phyloP scores from a whole-genome alignment of 768 basidiomycete species.

The Lactarius deliciosus region DNA sequence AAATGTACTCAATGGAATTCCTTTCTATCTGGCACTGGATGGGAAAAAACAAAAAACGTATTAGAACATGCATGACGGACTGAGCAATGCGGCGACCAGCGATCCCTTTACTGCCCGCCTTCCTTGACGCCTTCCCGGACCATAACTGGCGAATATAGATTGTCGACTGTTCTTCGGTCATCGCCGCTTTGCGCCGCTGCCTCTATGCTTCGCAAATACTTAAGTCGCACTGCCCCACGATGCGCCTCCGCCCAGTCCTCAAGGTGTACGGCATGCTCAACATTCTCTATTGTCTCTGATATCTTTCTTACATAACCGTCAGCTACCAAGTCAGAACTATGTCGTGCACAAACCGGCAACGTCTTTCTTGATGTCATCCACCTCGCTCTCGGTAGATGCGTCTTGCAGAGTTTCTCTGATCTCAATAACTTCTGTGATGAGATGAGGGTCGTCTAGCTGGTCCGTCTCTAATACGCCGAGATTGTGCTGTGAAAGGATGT shows the following conservation, averaged over 20 bases:
- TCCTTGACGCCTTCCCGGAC: too few relatives aligned
- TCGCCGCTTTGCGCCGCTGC: constrained; percentile 43
- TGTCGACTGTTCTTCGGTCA: not conserved
- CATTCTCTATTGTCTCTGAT: constrained; percentile 42
- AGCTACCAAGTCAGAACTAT: not conserved
- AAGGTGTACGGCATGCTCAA: constrained; percentile 51
- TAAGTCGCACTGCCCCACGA: constrained; percentile 60
- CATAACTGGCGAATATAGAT: too few relatives aligned
- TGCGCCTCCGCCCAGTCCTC: constrained; percentile 60
- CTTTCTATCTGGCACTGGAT: too few relatives aligned
- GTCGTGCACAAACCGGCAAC: constrained; percentile 51
- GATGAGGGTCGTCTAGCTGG: constrained; percentile 62
- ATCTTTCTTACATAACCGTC: constrained; percentile 49
- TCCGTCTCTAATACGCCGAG: constrained; percentile 64
- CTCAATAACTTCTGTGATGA: constrained; percentile 79
- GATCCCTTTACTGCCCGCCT: too few relatives aligned
- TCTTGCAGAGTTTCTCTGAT: constrained; percentile 74
- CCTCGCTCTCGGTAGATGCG: constrained; percentile 47
- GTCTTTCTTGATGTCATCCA: constrained; percentile 49
- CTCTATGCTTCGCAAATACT: constrained; percentile 70
- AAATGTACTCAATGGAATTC: too few relatives aligned
- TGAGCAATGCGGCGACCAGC: too few relatives aligned
- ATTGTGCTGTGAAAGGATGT: constrained; percentile 69
- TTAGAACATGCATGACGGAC: too few relatives aligned
- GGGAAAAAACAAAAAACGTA: too few relatives aligned